Evolutionary conservation across 2,329 filamentous ascomycete species (phyloP).

Genomic region (Xylaria sp.): DNA sequence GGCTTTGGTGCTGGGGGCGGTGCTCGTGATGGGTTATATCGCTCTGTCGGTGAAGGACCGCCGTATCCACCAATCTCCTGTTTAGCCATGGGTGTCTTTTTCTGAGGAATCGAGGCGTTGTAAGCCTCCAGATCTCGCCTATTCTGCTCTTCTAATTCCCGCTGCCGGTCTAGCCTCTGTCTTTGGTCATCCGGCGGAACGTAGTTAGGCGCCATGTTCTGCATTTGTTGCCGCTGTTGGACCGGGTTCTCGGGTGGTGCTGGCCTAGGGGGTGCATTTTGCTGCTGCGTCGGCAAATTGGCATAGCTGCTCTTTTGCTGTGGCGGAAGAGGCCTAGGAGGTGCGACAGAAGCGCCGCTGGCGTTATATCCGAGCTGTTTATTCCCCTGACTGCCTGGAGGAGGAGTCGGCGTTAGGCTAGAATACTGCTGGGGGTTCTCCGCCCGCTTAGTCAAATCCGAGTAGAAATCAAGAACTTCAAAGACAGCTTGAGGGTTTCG

Average conservation of each 20-base stretch:
- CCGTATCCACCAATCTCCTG: conserved; percentile 80
- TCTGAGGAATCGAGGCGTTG: conserved; percentile 88
- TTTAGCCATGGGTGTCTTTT: conserved; percentile 81
- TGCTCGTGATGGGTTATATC: conserved; percentile 87
- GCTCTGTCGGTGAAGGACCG: conserved; percentile 60
- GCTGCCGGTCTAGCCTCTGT: conserved; percentile 68
- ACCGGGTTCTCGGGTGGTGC: conserved; percentile 56
- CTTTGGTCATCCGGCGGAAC: conserved; percentile 66
- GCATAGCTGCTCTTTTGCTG: conserved; percentile 56
- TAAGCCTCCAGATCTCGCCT: conserved; percentile 86
- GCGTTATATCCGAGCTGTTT: conserved; percentile 69
- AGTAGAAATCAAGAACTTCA: conserved; percentile 86
- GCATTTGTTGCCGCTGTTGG: conserved; percentile 68
- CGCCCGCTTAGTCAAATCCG: conserved; percentile 79
- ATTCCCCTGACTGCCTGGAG: conserved; percentile 64
- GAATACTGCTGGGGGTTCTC: conserved; percentile 76
- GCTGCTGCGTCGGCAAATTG: conserved; percentile 50
- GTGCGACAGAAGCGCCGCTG: conserved; percentile 69
- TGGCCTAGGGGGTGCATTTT: conserved; percentile 56
- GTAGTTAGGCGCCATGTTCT: conserved; percentile 65
- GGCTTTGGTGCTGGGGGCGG: conserved; percentile 81
- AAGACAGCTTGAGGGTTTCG: conserved; percentile 90
- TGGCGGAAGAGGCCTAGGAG: conserved; percentile 73
- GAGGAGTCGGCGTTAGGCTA: conserved; percentile 74
- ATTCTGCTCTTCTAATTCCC: conserved; percentile 71